A percentile compares a stretch with the other conserved stretches of the same genome.
phyloP scores from a whole-genome alignment of 1,284 basidiomycete genomes.

The Trametes pubescens region DNA sequence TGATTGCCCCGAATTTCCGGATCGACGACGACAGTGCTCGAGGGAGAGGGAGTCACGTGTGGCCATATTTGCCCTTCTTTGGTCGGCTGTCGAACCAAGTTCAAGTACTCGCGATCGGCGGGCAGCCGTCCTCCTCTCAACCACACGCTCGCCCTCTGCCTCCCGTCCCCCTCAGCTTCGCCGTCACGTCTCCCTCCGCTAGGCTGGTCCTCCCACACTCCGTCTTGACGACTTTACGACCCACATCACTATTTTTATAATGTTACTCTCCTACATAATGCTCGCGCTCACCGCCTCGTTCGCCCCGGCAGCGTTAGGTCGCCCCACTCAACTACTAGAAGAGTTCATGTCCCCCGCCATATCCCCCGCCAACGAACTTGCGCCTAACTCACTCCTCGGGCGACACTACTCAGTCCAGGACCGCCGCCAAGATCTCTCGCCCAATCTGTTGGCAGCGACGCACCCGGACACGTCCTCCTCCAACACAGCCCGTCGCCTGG shows the following conservation, averaged over 20 bases:
- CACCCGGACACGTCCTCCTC: neutral
- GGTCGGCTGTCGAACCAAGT: slow-evolving; percentile 24
- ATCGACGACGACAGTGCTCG: neutral
- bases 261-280: slow-evolving; percentile 31
- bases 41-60: slow-evolving; percentile 19
- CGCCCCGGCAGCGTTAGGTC: slow-evolving; percentile 17
- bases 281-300: slow-evolving; percentile 23
- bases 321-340: slow-evolving; percentile 12
- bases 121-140: neutral
- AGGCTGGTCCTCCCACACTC: slow-evolving; percentile 27
- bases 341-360: too few species aligned
- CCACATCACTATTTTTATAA: slow-evolving; percentile 16
- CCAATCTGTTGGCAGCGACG: neutral
- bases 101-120: slow-evolving; percentile 23
- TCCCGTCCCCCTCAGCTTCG: neutral
- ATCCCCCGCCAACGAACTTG: neutral
- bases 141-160: neutral
- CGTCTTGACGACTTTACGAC: slow-evolving; percentile 14
- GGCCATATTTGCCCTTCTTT: slow-evolving; percentile 31
- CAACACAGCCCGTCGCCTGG: slow-evolving; percentile 13
- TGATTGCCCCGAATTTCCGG: slow-evolving; percentile 2
- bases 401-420: slow-evolving; percentile 33
- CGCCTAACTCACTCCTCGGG: slow-evolving; percentile 32
- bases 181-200: slow-evolving; percentile 4
- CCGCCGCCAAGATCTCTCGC: slow-evolving; percentile 13